Evolutionary conservation across 257 asterid species (phyloP).

Genomic region (Scutellaria minor): DNA sequence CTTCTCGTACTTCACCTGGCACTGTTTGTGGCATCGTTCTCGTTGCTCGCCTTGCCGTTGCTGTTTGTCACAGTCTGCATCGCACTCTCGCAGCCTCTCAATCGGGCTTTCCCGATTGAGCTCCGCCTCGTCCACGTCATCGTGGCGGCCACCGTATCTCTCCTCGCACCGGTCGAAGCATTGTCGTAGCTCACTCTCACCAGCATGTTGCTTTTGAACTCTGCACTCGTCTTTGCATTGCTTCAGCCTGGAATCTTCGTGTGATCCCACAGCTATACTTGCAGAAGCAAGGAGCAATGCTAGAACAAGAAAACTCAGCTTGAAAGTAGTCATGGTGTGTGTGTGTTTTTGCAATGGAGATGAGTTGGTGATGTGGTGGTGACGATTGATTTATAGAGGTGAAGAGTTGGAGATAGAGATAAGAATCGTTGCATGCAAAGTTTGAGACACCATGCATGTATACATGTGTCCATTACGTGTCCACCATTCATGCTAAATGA

Average conservation of each 20-base stretch:
- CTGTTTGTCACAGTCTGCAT: constrained; percentile 20
- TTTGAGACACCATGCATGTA: constrained; percentile 42
- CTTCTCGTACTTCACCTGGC: constrained; percentile 27
- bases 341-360: background rate
- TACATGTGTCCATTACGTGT: constrained; percentile 51
- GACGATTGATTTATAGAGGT: constrained; percentile 28
- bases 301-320: constrained; percentile 15
- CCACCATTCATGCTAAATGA: background rate
- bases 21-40: constrained; percentile 20
- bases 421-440: constrained; percentile 4
- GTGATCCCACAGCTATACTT: constrained; percentile 9
- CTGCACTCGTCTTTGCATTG: constrained; percentile 47
- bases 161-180: constrained; percentile 43
- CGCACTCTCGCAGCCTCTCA: constrained; percentile 40
- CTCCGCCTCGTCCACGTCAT: constrained; percentile 15
- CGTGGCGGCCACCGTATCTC: background rate
- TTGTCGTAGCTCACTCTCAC: constrained; percentile 2
- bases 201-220: constrained; percentile 6
- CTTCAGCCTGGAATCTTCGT: constrained; percentile 42
- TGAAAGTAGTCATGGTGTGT: background rate
- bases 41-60: background rate
- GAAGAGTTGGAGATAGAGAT: constrained; percentile 28
- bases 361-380: background rate
- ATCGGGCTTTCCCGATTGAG: constrained; percentile 33
- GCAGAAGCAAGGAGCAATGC: constrained; percentile 43